Conservation (phyloP, 768 basidiomycete species). For the Paxillus rubicundulus region DNA sequence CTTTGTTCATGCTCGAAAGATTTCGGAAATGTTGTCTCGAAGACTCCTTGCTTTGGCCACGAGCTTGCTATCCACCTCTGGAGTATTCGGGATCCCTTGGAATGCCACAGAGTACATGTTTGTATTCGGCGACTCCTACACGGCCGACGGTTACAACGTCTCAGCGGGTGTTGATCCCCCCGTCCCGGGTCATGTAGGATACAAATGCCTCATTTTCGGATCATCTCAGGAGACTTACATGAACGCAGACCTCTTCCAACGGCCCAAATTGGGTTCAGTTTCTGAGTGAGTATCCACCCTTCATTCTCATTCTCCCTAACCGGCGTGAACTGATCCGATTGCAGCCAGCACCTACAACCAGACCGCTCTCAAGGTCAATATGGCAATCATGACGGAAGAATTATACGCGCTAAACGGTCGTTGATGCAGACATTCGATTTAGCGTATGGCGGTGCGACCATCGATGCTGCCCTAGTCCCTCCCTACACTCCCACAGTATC, state of each 20-base stretch:
- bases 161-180: slow-evolving; percentile 53
- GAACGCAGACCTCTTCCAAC: too few relatives aligned
- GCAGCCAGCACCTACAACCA: slow-evolving; percentile 55
- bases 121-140: slow-evolving; percentile 65
- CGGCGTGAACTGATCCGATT: slow-evolving; percentile 5
- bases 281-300: slow-evolving; percentile 38
- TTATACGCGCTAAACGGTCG: too few relatives aligned
- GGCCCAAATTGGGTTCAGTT: slow-evolving; percentile 63
- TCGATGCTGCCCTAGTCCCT: slow-evolving; percentile 51
- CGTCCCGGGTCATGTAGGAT: slow-evolving; percentile 48
- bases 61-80: slow-evolving; percentile 7
- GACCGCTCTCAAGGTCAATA: slow-evolving; percentile 45
- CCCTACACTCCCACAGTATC: slow-evolving; percentile 52
- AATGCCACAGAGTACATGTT: too few relatives aligned
- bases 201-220: neutral
- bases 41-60: slow-evolving; percentile 1
- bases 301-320: neutral
- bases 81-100: slow-evolving; percentile 23
- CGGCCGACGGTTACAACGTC: slow-evolving; percentile 57
- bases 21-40: slow-evolving; percentile 14
- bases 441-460: too few relatives aligned
- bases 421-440: too few relatives aligned
- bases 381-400: neutral
- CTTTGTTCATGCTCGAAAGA: neutral
- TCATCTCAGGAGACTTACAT: too few relatives aligned